Evolutionary conservation across 768 basidiomycete species (phyloP).

Genomic region (Dioszegia aurantiaca): DNA sequence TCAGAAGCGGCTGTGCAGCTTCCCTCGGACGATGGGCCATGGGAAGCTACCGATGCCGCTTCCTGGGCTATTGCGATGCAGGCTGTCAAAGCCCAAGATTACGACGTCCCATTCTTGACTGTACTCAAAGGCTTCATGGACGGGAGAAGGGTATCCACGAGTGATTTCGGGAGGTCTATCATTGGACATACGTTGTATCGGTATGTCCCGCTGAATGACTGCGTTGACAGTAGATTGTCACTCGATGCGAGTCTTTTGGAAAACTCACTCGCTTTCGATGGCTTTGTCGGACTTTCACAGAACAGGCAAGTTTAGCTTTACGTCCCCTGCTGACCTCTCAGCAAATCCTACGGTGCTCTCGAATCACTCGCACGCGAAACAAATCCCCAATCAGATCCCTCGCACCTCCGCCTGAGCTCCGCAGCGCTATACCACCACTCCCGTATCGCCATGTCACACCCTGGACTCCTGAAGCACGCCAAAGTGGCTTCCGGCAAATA

Average conservation of each 20-base stretch:
- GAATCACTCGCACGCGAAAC: slow-evolving; percentile 22
- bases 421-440: slow-evolving; percentile 44
- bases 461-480: slow-evolving; percentile 36
- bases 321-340: not conserved
- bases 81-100: not conserved
- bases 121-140: slow-evolving; percentile 21
- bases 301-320: not conserved
- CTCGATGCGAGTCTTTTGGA: slow-evolving; percentile 31
- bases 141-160: slow-evolving; percentile 14
- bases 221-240: slow-evolving; percentile 13
- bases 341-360: slow-evolving; percentile 5
- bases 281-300: not conserved
- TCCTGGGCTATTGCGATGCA: slow-evolving; percentile 26
- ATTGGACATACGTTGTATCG: slow-evolving; percentile 35
- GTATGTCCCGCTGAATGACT: slow-evolving; percentile 18
- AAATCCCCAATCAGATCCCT: slow-evolving; percentile 13
- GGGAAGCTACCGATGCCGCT: slow-evolving; percentile 35
- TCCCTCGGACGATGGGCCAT: slow-evolving; percentile 31
- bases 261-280: slow-evolving; percentile 22
- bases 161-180: slow-evolving; percentile 35
- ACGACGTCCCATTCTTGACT: slow-evolving; percentile 18
- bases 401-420: slow-evolving; percentile 28
- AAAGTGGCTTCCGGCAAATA: slow-evolving; percentile 35
- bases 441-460: slow-evolving; percentile 31
- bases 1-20: slow-evolving; percentile 33